Evolutionary conservation across 441 rosid genomes (phyloP), one percentile per base, ranked within the genome.

Genomic region (Bocquillonia castaneifolia): DNA sequence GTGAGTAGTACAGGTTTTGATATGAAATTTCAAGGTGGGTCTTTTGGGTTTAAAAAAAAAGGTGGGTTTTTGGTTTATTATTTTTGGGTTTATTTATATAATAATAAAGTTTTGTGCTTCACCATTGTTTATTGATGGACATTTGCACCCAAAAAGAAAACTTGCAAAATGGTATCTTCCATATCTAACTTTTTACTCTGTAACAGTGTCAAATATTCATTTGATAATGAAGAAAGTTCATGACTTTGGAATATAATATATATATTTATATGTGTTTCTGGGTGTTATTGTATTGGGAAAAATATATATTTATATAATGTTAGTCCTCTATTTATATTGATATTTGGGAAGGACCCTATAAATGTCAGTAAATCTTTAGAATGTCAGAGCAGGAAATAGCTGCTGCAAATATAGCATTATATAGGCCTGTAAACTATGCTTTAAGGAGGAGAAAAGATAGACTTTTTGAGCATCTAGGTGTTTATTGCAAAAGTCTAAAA

Each of bases 21-120:
- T 80, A 81, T 80, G 83, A 64, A 72, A 80, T 73, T 74, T 79
- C 50, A 71, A 77, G 76, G 62, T 67, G 70, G 73, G 63, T 70
- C 69, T 56, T 77, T 73, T 74, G 22, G 66, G 76, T 75, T n/a
- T n/a, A n/a, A n/a, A n/a, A n/a, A n/a, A 78, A 84, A 81, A 64
- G 81, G 79, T 75, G 73, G 69, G 76, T 28, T 72, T 71, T 77
- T n/a, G n/a, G 54, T 37, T 66, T 56, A 26, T 51, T 36, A 28
- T 57, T 58, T 48, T 57, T 47, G 65, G 45, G 68, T 58, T 64
- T 53, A 62, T 50, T 23, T 31, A 58, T 20, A 50, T 58, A 57
- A n/a, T n/a, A n/a, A n/a, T n/a, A 17, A 28, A 13, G n/a, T 47
- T 60, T 36, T 28, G 57, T 36, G 22, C 12, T 39, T 48, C 40